Conservation (phyloP, 345 rosid genomes). For the Alliaria petiolata region DNA sequence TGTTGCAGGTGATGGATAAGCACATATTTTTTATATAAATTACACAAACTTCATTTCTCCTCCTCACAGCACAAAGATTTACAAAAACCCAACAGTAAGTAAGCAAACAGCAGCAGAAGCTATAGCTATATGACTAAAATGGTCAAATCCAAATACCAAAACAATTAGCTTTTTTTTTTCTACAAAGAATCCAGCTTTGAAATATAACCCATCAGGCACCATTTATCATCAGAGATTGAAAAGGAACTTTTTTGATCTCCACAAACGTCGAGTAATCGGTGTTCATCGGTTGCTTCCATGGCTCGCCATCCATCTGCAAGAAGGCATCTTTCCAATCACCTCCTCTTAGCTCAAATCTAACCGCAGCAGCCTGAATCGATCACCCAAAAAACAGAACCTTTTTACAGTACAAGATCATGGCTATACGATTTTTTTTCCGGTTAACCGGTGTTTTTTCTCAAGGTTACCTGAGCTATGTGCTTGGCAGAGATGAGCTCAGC, state of each 20-base stretch:
- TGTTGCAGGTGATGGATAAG: no score
- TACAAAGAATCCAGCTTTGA: constrained; percentile 22
- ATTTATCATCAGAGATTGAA: constrained; percentile 62
- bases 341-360: constrained; percentile 85
- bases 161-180: constrained; percentile 22
- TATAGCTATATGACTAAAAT: constrained; percentile 18
- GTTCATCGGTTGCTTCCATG: constrained; percentile 89
- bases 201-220: constrained; percentile 34
- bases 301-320: constrained; percentile 99
- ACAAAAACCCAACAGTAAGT: constrained; percentile 7
- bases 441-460: not conserved
- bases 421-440: not conserved
- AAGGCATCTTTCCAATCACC: constrained; percentile 87
- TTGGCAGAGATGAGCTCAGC: constrained; percentile 95
- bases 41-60: constrained; percentile 18
- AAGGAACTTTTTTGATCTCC: constrained; percentile 77
- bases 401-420: not conserved
- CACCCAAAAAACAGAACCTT: not conserved
- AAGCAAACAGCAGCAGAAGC: not conserved
- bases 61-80: constrained; percentile 17
- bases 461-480: constrained; percentile 93
- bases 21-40: constrained; percentile 1
- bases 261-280: constrained; percentile 67
- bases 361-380: constrained; percentile 65
- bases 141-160: no score